Evolutionary conservation across 495 filamentous ascomycete genomes (phyloP).

Genomic region (Lophium mytilinum): DNA sequence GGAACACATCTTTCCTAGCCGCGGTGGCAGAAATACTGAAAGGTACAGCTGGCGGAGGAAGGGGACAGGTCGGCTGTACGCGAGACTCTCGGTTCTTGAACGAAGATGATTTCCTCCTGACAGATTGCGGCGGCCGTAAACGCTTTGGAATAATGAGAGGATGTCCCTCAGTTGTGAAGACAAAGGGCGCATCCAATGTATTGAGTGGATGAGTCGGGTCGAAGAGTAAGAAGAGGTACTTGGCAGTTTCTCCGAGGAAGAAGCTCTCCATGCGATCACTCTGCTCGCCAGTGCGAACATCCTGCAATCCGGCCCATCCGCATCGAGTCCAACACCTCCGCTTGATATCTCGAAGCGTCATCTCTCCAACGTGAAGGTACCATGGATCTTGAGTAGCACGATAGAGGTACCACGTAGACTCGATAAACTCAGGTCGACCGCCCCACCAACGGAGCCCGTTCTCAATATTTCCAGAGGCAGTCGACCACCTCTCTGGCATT

Average conservation of each 20-base stretch:
- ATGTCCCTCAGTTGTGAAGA: constrained; percentile 95
- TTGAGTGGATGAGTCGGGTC: constrained; percentile 82
- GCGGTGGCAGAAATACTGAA: constrained; percentile 72
- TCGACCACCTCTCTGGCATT: constrained; percentile 88
- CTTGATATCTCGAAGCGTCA: constrained; percentile 83
- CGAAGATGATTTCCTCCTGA: not conserved
- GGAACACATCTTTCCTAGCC: constrained; percentile 78
- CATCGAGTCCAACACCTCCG: constrained; percentile 87
- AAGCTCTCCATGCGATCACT: constrained; percentile 99
- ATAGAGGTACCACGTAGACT: constrained; percentile 90
- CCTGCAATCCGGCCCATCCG: constrained; percentile 91
- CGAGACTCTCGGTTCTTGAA: not conserved
- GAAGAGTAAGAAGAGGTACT: constrained; percentile 89
- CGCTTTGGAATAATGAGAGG: constrained; percentile 70
- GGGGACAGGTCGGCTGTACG: constrained; percentile 44
- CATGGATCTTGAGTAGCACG: constrained; percentile 90
- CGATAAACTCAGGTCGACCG: constrained; percentile 89
- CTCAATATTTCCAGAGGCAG: constrained; percentile 76
- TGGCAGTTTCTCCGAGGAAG: constrained; percentile 91
- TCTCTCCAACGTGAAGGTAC: constrained; percentile 93
- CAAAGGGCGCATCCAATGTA: constrained; percentile 72
- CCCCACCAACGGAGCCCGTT: constrained; percentile 89
- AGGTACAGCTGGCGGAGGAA: constrained; percentile 47
- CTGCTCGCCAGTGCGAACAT: constrained; percentile 80
- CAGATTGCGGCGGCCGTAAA: not conserved